phyloP scores from a whole-genome alignment of 306 rosid species.

The Fragaria ananassa region DNA sequence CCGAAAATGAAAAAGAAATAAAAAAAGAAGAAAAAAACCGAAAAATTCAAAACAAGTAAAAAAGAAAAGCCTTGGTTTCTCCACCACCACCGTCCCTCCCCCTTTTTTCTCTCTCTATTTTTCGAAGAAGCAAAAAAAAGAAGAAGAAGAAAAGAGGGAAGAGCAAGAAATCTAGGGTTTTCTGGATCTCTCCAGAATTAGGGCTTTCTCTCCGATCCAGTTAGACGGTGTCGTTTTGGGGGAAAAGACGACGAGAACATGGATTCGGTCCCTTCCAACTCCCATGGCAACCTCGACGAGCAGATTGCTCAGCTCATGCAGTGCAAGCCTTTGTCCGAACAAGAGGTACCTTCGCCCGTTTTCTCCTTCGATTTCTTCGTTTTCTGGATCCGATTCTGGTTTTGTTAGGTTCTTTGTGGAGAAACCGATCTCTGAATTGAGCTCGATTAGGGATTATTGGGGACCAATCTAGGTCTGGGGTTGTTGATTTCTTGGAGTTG shows the following conservation, averaged over 20 bases:
- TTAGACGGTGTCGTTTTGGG: slow-evolving; percentile 12
- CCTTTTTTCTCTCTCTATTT: slow-evolving; percentile 10
- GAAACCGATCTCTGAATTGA: slow-evolving; percentile 25
- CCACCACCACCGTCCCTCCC: slow-evolving; percentile 39
- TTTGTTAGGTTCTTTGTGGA: slow-evolving; percentile 6
- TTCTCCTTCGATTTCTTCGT: neutral
- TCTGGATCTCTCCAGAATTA: neutral
- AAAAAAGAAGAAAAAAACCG: slow-evolving; percentile 23
- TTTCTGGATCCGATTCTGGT: slow-evolving; percentile 38
- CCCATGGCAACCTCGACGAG: slow-evolving; percentile 84
- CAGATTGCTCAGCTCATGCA: slow-evolving; percentile 98
- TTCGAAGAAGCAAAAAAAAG: slow-evolving; percentile 13
- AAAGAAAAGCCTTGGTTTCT: slow-evolving; percentile 35
- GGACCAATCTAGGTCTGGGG: slow-evolving; percentile 27
- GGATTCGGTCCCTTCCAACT: slow-evolving; percentile 82
- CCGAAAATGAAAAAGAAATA: slow-evolving; percentile 16
- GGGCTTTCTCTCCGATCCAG: slow-evolving; percentile 36
- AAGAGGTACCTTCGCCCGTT: slow-evolving; percentile 44
- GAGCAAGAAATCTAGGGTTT: slow-evolving; percentile 26
- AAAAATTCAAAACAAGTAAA: slow-evolving; percentile 2
- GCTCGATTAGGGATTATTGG: slow-evolving; percentile 21
- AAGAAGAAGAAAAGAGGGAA: slow-evolving; percentile 20
- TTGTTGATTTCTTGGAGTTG: slow-evolving; percentile 8
- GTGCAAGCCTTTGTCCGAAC: slow-evolving; percentile 97
- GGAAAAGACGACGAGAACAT: slow-evolving; percentile 25